Evolutionary conservation across 208 protist species (phyloP), one percentile per base, ranked within the genome.

Genomic region (Lotmaria passim): DNA sequence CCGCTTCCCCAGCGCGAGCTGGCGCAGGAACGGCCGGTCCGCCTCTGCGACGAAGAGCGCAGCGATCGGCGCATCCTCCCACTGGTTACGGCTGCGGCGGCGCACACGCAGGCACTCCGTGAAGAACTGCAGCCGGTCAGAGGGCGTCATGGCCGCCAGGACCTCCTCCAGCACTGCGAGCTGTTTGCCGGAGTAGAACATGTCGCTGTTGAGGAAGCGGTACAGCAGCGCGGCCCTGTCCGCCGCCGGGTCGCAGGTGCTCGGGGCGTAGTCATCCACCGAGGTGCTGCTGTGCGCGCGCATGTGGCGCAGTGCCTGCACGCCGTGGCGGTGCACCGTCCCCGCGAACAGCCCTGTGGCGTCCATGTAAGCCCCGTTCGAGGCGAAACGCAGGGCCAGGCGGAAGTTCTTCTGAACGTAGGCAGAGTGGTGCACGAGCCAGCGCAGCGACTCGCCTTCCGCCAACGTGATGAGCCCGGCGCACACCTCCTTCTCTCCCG

Each of bases 371-470:
- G 62, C 59, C 4, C 82, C 85, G 41, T 36, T 82, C 21, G 71
- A 76, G 39, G 90, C 78, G n/a, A 87, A 65, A 19, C 82, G 80
- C 60, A 92, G 69, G 1, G 82, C 72, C 12, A 88, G 30, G n/a
- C 69, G 38, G 33, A 85, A n/a, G 43, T 52, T 58, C 24, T 52
- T 50, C 28, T 66, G 64, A 12, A 73, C 59, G 33, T 73, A 46
- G 17, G 39, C 43, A 12, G 79, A 84, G 64, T 91, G 75, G 77
- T 98, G 95, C 44, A 98, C 34, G 55, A 96, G 78, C 75, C 87
- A 88, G 7, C 93, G 91, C 48, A 98, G 44, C 5, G 95, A 96
- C 81, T 98, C 91, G 8, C 85, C 93, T 74, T 97, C 94, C 2
- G 91, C 89, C 24, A 97, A 81, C 12, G 87, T 90, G 41, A 97